Conservation (phyloP, 768 basidiomycete genomes). For the Agaricus subrufescens region DNA sequence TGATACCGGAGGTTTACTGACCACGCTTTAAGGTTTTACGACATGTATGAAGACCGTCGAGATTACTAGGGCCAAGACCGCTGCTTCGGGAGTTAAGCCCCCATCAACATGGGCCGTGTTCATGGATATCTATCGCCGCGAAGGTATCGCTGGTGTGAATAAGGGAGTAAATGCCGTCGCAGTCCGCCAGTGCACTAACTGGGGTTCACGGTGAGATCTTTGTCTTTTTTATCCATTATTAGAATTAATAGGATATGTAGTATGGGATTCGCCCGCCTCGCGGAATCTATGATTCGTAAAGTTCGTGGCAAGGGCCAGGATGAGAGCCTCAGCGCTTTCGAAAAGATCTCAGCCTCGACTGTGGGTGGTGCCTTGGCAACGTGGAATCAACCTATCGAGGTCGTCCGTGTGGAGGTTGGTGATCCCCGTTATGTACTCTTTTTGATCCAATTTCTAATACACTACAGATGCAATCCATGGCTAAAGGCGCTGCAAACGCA, state of each 20-base stretch:
- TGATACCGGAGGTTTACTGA: background rate
- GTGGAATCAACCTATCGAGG: conserved; percentile 99
- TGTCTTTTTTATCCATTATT: background rate
- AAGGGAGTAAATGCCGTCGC: conserved; percentile 98
- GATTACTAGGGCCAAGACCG: conserved; percentile 94
- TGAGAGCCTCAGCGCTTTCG: conserved; percentile 68
- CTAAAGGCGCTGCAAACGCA: conserved; percentile 66
- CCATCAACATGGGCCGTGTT: conserved; percentile 94
- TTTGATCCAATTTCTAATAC: no score
- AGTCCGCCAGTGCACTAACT: conserved; percentile 89
- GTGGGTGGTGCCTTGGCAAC: conserved; percentile 94
- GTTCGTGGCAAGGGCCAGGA: conserved; percentile 74
- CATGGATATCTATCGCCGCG: conserved; percentile 87
- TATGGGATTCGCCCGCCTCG: conserved; percentile 95
- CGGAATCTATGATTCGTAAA: conserved; percentile 75
- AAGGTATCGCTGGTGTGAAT: conserved; percentile 95
- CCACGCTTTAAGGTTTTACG: conserved; percentile 69
- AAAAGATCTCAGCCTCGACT: conserved; percentile 86
- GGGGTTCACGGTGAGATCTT: conserved; percentile 74
- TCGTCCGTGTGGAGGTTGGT: conserved; percentile 88
- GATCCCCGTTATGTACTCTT: no score
- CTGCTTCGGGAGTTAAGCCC: conserved; percentile 76
- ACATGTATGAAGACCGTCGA: conserved; percentile 99
- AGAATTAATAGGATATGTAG: conserved; percentile 32
- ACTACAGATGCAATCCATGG: conserved; percentile 96